These are phyloP conservation scores for Sicyos baderoa DNA, from an alignment of 306 rosid species.

Conservation along the genomic window DNA sequence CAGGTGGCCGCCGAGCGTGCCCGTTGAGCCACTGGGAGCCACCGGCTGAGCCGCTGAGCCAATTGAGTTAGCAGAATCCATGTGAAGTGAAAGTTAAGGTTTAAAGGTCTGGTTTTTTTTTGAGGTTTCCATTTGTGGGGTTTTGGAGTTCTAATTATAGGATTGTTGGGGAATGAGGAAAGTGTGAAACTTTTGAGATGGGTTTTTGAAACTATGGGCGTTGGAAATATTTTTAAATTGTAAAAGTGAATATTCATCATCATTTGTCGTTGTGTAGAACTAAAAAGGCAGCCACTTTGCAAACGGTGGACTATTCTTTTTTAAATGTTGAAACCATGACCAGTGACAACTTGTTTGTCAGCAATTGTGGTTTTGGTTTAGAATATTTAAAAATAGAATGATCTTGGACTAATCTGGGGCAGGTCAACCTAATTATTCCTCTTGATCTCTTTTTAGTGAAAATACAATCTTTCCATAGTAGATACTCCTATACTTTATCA, in stretches of 20 bases:
- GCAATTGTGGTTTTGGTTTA: too few species aligned
- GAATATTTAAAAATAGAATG: neutral
- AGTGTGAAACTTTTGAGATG: neutral
- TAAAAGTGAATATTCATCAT: neutral
- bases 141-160: slow-evolving; percentile 6
- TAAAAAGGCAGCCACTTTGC: neutral
- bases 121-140: neutral
- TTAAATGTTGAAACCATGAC: neutral
- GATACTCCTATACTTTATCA: too few species aligned
- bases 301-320: too few species aligned
- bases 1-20: slow-evolving; percentile 59
- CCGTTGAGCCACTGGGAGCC: slow-evolving; percentile 22
- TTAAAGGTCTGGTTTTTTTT: neutral
- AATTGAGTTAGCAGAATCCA: slow-evolving; percentile 31
- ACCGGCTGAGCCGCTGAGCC: slow-evolving; percentile 23
- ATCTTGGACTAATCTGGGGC: neutral
- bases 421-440: neutral
- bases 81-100: neutral
- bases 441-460: neutral
- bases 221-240: too few species aligned
- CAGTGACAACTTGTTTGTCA: neutral
- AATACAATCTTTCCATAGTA: neutral
- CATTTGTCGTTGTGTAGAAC: neutral
- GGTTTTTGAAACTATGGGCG: slow-evolving; percentile 20
- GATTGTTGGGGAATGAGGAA: neutral